Base-by-base conservation (phyloP, 805 yeast species). In the Starmerella asiatica region DNA sequence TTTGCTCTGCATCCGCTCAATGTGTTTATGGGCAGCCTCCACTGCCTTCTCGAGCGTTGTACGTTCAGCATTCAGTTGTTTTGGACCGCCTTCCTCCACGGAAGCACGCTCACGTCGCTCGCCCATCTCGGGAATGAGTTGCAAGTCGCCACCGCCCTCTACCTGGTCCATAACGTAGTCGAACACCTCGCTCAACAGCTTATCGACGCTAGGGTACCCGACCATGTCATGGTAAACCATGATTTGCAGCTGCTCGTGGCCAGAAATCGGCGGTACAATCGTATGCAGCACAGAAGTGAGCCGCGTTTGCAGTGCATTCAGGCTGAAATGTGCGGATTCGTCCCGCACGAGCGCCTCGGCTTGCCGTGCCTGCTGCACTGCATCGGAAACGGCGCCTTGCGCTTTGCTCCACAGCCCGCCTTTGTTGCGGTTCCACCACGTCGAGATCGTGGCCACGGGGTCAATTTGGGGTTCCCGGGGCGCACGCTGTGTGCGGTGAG, bases 1-100 rank as follows among this genome's bases (percentile, higher is more conserved):
- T 39, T 20, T 19, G 33, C 54, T 38, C 77, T 69, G n/a, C 76
- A 74, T 39, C 24, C 75, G 73, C 23, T 84, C 94, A 51, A 88
- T 68, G 55, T 84, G 86, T 3, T 96, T 97, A 52, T 73, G 68
- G 30, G 93, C 79, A 43, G 91, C 69, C 57, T 91, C 88, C 53
- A 81, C 93, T 12, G 91, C 96, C 57, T 84, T 93, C 32, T 75
- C 70, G 1, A 75, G 53, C 47, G 79, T 79, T 7, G 96, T 96
- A 17, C 69, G 63, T 55, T 85, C 83, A 49, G 81, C 57, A 46
- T 79, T 78, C 51, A 88, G 69, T 36, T 72, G 71, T 23, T 70
- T 65, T 42, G 56, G 55, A 20, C 38, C 51, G 31, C 48, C 55
- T 29, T 50, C 47, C 34, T 58, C 63, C n/a, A n/a, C n/a, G n/a